A percentile compares a stretch with the other conserved stretches of the same genome.
Evolutionary conservation across 179 eudicot species (phyloP).

Genomic region (Spergularia azorica): DNA sequence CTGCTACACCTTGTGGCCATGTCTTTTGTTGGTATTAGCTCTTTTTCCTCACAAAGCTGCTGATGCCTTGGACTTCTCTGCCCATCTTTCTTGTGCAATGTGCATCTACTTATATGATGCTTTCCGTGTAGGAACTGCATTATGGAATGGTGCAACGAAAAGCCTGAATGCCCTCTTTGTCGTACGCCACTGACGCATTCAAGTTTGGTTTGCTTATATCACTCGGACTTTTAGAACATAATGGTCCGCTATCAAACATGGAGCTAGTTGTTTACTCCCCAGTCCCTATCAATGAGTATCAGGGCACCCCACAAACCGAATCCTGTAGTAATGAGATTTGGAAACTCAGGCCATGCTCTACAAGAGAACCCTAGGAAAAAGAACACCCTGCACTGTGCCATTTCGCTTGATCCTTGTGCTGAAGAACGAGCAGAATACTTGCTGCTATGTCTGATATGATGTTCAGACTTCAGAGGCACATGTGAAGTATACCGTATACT

Average conservation of each 20-base stretch:
- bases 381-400: too few species aligned
- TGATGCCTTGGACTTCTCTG: not conserved
- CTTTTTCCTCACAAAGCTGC: not conserved
- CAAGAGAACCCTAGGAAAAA: too few species aligned
- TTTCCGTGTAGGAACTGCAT: constrained; percentile 76
- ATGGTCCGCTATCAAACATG: not conserved
- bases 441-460: too few species aligned
- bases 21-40: constrained; percentile 91
- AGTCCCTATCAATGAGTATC: too few species aligned
- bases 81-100: not conserved
- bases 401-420: too few species aligned
- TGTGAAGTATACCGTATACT: too few species aligned
- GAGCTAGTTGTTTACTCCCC: too few species aligned
- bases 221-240: constrained; percentile 74
- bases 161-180: constrained; percentile 98
- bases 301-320: too few species aligned
- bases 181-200: constrained; percentile 95
- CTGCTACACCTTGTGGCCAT: constrained; percentile 99
- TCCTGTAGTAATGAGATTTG: too few species aligned
- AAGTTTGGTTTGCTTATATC: constrained; percentile 88
- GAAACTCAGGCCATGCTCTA: too few species aligned
- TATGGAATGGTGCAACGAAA: constrained; percentile 99
- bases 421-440: too few species aligned
- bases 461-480: too few species aligned
- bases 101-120: not conserved